These are phyloP conservation scores for Mycosarcoma maydis DNA, from an alignment of 1,284 basidiomycete species.

Conservation along the genomic window DNA sequence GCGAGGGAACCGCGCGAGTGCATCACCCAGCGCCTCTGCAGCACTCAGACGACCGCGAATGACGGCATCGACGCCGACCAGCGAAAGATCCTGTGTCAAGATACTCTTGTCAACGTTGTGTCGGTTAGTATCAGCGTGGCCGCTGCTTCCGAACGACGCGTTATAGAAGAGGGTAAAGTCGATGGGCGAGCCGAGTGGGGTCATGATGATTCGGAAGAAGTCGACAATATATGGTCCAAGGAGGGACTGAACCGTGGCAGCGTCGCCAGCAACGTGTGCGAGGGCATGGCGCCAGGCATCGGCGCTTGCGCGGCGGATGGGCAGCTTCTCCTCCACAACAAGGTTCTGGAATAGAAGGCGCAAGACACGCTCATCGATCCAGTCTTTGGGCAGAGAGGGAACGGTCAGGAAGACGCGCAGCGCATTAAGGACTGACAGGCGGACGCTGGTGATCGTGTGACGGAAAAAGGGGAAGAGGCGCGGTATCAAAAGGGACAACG, in stretches of 20 bases:
- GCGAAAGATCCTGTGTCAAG: constrained; percentile 86
- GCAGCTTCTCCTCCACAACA: constrained; percentile 86
- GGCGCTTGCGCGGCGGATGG: constrained; percentile 84
- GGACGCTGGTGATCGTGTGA: constrained; percentile 93
- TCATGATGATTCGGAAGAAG: constrained; percentile 81
- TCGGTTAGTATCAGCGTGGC: constrained; percentile 65
- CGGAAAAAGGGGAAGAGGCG: constrained; percentile 96
- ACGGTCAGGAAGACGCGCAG: constrained; percentile 86
- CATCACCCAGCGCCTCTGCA: constrained; percentile 80
- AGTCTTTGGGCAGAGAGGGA: constrained; percentile 78
- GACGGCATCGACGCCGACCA: constrained; percentile 82
- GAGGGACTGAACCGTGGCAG: constrained; percentile 27
- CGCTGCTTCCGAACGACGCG: constrained; percentile 62
- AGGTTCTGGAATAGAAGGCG: constrained; percentile 93
- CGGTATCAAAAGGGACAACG: constrained; percentile 80
- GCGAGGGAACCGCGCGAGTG: constrained; percentile 77
- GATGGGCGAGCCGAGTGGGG: constrained; percentile 84
- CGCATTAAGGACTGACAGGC: constrained; percentile 90
- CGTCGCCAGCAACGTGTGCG: constrained; percentile 55
- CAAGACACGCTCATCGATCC: constrained; percentile 82
- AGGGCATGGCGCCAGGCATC: constrained; percentile 81
- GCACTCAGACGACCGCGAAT: constrained; percentile 84
- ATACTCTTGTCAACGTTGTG: constrained; percentile 97
- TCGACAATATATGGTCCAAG: constrained; percentile 63
- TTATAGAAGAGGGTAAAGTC: constrained; percentile 77